Evolutionary conservation across 768 basidiomycete genomes (phyloP), one percentile per base, ranked within the genome.

Genomic region (Pleurotus salmoneostramineus): DNA sequence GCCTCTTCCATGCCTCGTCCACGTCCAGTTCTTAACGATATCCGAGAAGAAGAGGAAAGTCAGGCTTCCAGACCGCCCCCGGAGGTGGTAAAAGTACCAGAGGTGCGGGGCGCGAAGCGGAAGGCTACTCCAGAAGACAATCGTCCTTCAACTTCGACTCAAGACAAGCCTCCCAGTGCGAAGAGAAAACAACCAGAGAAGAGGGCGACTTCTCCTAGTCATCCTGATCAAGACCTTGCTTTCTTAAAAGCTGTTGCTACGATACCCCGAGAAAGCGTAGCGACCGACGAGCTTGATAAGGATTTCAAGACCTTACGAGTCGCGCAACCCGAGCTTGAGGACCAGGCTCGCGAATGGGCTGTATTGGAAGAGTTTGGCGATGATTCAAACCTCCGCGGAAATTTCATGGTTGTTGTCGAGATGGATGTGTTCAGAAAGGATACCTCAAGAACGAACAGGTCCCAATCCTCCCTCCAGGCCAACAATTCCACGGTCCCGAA

Each of bases 221-320:
- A 81, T 63, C 83, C 80, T 0, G 90, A 92, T 65, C 83, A 74
- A n/a, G 89, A 91, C 62, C 73, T 72, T 1, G 81, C 77, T 0
- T 91, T 91, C 66, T 72, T 91, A 32, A 86, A 83, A 59, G 90
- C 90, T 0, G 73, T 92, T 31, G 88, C 89, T 6, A 88, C 88
- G 1, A 87, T 75, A 17, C 91, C 89, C 64, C 77, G 79, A 15
- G 86, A 84, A 1, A 89, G 86, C 74, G 85, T 79, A 64, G 61
- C 71, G 2, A 88, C 89, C 65, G 87, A 89, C 64, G 75, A 76
- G 3, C 89, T 89, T 59, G 90, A 93, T 70, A 79, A 86, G 14
- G 90, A 92, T 58, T 93, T 93, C 65, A 90, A 91, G 66, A 83
- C 86, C 45, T 72, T 92, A 57, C 84, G 82, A 63, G 88, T 92